Evolutionary conservation across 1,284 basidiomycete species (phyloP).

Genomic region (Phlebopus sp.): DNA sequence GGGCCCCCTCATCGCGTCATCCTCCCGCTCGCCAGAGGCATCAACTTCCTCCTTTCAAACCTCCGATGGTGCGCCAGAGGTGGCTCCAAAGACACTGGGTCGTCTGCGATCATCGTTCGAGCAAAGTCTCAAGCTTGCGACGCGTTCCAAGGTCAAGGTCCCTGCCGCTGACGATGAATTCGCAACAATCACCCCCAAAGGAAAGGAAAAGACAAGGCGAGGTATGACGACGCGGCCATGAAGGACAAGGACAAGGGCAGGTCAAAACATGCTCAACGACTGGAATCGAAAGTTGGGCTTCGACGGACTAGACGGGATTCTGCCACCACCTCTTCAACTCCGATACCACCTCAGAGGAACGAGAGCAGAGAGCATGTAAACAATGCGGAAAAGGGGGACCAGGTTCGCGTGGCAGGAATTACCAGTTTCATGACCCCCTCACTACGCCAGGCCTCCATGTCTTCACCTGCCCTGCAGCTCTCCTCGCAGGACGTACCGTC

Average conservation of each 20-base stretch:
- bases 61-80: conserved; percentile 32
- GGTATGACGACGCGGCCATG: conserved; percentile 29
- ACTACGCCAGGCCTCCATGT: conserved; percentile 64
- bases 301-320: conserved; percentile 47
- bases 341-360: conserved; percentile 32
- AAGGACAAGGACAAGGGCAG: conserved; percentile 32
- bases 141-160: conserved; percentile 45
- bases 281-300: conserved; percentile 55
- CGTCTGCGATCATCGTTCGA: conserved; percentile 65
- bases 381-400: conserved; percentile 36
- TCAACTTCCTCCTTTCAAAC: conserved; percentile 29
- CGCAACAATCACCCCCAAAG: conserved; percentile 43
- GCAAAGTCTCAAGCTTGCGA: conserved; percentile 60
- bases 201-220: conserved; percentile 45
- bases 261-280: conserved; percentile 37
- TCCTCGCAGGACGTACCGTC: conserved; percentile 52
- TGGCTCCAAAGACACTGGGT: conserved; percentile 54
- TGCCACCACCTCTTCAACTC: conserved; percentile 41
- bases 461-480: conserved; percentile 65
- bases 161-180: conserved; percentile 39
- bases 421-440: conserved; percentile 62
- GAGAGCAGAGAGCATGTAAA: conserved; percentile 34
- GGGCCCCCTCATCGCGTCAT: conserved; percentile 36
- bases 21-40: conserved; percentile 42
- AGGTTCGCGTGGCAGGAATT: conserved; percentile 48